Percentiles rank a stretch among this genome's conserved stretches.
phyloP scores from a whole-genome alignment of 2,329 filamentous ascomycete species.

The Cryphonectria naterciae region DNA sequence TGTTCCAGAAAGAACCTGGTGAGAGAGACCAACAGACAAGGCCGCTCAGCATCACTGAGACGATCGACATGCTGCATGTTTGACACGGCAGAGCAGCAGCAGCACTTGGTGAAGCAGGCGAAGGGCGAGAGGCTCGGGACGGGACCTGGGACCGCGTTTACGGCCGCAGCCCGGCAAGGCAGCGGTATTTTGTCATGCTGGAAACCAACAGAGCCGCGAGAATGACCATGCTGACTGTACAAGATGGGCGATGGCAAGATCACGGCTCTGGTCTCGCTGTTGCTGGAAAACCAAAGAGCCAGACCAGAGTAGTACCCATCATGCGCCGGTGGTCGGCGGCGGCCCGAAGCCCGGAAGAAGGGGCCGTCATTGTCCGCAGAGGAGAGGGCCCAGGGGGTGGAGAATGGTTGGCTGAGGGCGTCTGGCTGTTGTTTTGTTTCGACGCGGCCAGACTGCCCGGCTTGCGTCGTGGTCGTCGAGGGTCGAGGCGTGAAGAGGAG shows the following conservation, averaged over 20 bases:
- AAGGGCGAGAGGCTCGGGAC: background rate
- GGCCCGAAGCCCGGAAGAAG: conserved; percentile 5
- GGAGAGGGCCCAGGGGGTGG: background rate
- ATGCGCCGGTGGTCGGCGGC: background rate
- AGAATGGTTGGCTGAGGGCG: conserved; percentile 19
- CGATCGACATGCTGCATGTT: conserved; percentile 18
- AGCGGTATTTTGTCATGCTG: conserved; percentile 3
- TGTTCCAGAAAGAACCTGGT: conserved; percentile 13
- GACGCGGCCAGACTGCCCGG: conserved; percentile 21
- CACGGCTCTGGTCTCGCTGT: background rate
- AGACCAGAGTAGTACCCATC: conserved; percentile 4
- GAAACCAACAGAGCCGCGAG: background rate
- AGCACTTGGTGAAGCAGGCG: conserved; percentile 9
- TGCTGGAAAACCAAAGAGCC: background rate
- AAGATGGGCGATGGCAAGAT: background rate
- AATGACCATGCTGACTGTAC: conserved; percentile 17
- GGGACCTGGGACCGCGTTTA: conserved; percentile 1
- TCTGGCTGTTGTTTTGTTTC: conserved; percentile 17
- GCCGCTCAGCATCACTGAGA: conserved; percentile 18
- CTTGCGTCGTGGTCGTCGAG: conserved; percentile 17
- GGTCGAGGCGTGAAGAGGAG: conserved; percentile 4
- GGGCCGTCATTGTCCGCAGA: conserved; percentile 12
- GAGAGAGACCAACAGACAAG: conserved; percentile 11
- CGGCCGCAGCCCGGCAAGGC: background rate
- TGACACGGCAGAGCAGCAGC: conserved; percentile 11